phyloP scores from a whole-genome alignment of 2,329 filamentous ascomycete species.

The Penicillium glabrum region DNA sequence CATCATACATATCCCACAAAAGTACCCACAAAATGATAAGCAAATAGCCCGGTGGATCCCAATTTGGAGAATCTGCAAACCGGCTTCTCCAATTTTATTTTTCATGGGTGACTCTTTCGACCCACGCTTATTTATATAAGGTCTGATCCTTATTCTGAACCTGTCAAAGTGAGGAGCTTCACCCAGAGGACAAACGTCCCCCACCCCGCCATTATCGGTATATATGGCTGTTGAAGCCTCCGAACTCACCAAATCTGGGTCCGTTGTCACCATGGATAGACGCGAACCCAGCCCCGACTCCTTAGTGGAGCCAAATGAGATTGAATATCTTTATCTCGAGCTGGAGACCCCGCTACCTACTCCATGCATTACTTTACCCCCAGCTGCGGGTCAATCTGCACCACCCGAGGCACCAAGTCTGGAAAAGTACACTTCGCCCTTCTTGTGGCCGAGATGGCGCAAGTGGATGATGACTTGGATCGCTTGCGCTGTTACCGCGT shows the following conservation, averaged over 20 bases:
- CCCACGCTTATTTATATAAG: constrained; percentile 1
- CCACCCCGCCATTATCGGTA: neutral
- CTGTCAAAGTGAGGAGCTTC: neutral
- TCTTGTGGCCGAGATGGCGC: constrained; percentile 67
- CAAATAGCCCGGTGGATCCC: neutral
- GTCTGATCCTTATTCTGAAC: neutral
- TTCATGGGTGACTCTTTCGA: constrained; percentile 1
- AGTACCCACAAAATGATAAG: too few relatives aligned
- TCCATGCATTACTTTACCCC: constrained; percentile 33
- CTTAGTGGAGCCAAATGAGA: constrained; percentile 26
- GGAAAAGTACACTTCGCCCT: constrained; percentile 66
- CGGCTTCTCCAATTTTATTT: constrained; percentile 16
- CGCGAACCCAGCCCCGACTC: constrained; percentile 14
- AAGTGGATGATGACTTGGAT: constrained; percentile 72
- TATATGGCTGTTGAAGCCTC: neutral
- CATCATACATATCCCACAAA: too few relatives aligned
- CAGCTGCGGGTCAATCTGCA: constrained; percentile 30
- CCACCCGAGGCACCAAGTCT: constrained; percentile 65
- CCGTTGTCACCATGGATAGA: constrained; percentile 13
- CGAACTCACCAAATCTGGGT: neutral
- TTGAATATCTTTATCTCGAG: constrained; percentile 61
- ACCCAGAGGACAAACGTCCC: neutral
- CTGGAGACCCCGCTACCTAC: constrained; percentile 61
- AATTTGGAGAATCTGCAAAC: constrained; percentile 3
- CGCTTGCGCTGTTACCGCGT: constrained; percentile 71